Evolutionary conservation across 2,329 filamentous ascomycete species (phyloP).

Genomic region (Hymenoscyphus fraxineus): DNA sequence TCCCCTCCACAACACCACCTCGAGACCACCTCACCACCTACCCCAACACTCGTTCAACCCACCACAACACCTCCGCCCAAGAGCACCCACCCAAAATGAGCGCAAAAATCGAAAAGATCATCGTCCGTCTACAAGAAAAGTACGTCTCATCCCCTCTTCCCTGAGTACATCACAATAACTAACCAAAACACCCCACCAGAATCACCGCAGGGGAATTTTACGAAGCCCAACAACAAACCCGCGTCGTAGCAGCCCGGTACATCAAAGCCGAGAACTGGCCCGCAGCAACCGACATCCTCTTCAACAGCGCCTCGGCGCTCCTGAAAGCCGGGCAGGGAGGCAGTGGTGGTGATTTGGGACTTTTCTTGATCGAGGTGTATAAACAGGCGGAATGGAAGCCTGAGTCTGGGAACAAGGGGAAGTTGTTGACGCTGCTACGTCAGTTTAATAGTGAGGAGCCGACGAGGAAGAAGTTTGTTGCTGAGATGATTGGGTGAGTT

Average conservation of each 20-base stretch:
- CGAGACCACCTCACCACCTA: background rate
- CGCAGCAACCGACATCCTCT: slow-evolving; percentile 82
- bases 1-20: background rate
- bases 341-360: slow-evolving; percentile 83
- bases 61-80: background rate
- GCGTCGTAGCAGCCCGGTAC: slow-evolving; percentile 90
- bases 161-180: background rate
- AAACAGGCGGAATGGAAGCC: slow-evolving; percentile 77
- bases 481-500: slow-evolving; percentile 72
- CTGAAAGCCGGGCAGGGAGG: slow-evolving; percentile 91
- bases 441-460: slow-evolving; percentile 81
- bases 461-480: slow-evolving; percentile 87
- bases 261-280: slow-evolving; percentile 81
- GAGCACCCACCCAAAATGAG: slow-evolving; percentile 34
- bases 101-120: slow-evolving; percentile 65
- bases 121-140: slow-evolving; percentile 75
- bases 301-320: slow-evolving; percentile 77
- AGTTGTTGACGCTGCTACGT: slow-evolving; percentile 72
- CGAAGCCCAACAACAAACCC: slow-evolving; percentile 97
- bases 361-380: slow-evolving; percentile 87
- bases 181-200: slow-evolving; percentile 42
- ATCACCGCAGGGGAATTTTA: slow-evolving; percentile 92
- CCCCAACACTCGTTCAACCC: background rate
- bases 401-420: slow-evolving; percentile 69
- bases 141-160: slow-evolving; percentile 35